phyloP scores from a whole-genome alignment of 2,329 filamentous ascomycete genomes.

The Venturia oleaginea region DNA sequence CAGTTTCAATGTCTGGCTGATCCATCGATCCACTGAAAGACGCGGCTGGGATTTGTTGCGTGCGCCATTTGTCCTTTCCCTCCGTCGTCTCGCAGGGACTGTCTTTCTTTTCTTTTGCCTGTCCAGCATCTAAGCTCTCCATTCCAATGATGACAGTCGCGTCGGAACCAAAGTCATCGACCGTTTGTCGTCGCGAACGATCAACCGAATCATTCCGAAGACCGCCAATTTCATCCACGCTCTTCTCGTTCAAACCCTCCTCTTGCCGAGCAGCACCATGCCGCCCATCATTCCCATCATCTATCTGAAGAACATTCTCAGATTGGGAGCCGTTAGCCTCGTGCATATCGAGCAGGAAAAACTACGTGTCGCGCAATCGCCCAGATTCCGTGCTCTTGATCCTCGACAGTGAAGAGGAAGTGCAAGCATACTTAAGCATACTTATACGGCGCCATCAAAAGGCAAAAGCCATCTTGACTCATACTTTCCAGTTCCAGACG shows the following conservation, averaged over 20 bases:
- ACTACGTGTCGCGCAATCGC: neutral
- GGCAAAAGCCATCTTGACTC: neutral
- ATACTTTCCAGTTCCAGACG: neutral
- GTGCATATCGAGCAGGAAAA: constrained; percentile 1
- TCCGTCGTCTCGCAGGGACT: neutral
- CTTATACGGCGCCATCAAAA: neutral
- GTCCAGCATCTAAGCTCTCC: neutral
- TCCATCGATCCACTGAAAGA: neutral
- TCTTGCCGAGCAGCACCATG: neutral
- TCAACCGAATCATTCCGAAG: neutral
- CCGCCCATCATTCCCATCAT: neutral
- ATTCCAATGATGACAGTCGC: neutral
- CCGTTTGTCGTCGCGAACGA: neutral
- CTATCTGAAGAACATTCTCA: neutral
- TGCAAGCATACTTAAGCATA: neutral
- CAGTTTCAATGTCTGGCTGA: neutral
- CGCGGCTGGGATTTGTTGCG: neutral
- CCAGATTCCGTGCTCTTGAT: too few relatives aligned
- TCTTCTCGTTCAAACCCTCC: neutral
- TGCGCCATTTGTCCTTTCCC: neutral
- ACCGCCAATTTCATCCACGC: neutral
- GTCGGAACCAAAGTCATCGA: neutral
- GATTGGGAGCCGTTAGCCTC: neutral
- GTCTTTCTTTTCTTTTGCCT: too few relatives aligned
- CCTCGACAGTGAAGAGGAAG: neutral